Evolutionary conservation across 1,139 yeast genomes (phyloP), one percentile per base, ranked within the genome.

Genomic region (Yamadazyma blattariae): DNA sequence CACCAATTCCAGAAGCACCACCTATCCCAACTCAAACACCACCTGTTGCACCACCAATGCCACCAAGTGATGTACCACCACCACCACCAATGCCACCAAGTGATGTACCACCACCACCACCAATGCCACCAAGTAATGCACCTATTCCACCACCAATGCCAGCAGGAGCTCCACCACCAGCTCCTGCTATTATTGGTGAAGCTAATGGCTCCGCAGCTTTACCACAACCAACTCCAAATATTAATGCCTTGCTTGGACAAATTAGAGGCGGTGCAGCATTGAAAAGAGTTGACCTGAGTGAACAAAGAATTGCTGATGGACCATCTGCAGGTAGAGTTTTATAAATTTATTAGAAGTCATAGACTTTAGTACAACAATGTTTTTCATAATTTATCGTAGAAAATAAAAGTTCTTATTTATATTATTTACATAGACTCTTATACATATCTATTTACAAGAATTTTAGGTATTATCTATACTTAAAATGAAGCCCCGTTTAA

Each of bases 171-270:
- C 50, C 57, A 17, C 50, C 56, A 13, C 53, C 59, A 21, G 19
- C 25, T 7, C 25, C 23, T 10, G 56, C 62, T 8, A 50, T 61
- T 20, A 55, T 58, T 3, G 37, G 47, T 10, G 32, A 41, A 6
- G 39, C 46, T 5, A 50, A 45, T 15, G 52, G 54, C 10, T 41
- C 55, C 5, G 47, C 55, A 13, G 44, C 59, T 9, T 7, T 17
- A 5, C 39, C 55, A 2, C 51, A 56, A 2, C 68, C 64, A 0
- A 54, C 61, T 2, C 66, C 71, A 5, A 57, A 64, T 37, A 61
- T 75, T 29, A 57, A 66, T 16, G 76, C 77, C 0, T 61, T 77
- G 29, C 61, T 78, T 31, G 79, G 79, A 7, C 81, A 77, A 48
- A 78, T 78, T 39, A 67, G 69, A n/a, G 70, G 68, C 3, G 84